Percentiles rank a stretch among this genome's conserved stretches.
Evolutionary conservation across 2,329 filamentous ascomycete genomes (phyloP).

Genomic region (Pleoardoris graminearum): DNA sequence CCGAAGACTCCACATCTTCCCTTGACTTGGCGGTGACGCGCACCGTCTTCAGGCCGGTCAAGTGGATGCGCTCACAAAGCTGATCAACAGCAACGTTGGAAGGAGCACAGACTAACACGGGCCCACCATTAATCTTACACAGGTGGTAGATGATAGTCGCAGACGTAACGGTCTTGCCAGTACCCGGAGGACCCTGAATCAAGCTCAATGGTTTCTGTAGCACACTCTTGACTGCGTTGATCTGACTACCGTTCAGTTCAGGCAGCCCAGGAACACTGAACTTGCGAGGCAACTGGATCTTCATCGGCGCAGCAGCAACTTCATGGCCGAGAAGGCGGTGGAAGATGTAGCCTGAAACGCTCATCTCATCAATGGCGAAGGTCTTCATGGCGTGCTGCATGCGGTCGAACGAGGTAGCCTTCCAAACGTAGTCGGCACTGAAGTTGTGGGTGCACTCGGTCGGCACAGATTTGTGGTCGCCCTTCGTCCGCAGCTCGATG

Average conservation of each 20-base stretch:
- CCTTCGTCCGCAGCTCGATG: conserved; percentile 89
- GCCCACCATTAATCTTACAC: conserved; percentile 90
- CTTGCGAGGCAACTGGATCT: conserved; percentile 92
- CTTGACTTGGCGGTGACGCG: conserved; percentile 98
- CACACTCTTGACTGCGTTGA: conserved; percentile 93
- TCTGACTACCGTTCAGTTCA: conserved; percentile 93
- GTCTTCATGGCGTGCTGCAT: conserved; percentile 99
- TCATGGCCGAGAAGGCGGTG: conserved; percentile 95
- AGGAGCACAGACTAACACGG: conserved; percentile 93
- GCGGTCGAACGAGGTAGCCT: conserved; percentile 97
- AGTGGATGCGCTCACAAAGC: conserved; percentile 94
- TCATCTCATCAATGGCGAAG: conserved; percentile 96
- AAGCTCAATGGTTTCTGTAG: conserved; percentile 90
- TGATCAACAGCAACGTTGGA: conserved; percentile 99
- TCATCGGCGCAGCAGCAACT: conserved; percentile 91
- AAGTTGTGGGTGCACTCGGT: conserved; percentile 98
- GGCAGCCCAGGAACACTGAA: conserved; percentile 94
- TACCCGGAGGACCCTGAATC: conserved; percentile 95
- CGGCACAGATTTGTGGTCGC: conserved; percentile 93
- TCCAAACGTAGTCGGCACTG: conserved; percentile 98
- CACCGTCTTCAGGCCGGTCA: conserved; percentile 92
- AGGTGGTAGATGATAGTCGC: conserved; percentile 98
- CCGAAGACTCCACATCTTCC: conserved; percentile 97
- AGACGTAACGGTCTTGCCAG: conserved; percentile 97
- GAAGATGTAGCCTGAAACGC: conserved; percentile 97